Base-by-base conservation (phyloP, 2,329 filamentous ascomycete species). In the Verticillium albo-atrum region DNA sequence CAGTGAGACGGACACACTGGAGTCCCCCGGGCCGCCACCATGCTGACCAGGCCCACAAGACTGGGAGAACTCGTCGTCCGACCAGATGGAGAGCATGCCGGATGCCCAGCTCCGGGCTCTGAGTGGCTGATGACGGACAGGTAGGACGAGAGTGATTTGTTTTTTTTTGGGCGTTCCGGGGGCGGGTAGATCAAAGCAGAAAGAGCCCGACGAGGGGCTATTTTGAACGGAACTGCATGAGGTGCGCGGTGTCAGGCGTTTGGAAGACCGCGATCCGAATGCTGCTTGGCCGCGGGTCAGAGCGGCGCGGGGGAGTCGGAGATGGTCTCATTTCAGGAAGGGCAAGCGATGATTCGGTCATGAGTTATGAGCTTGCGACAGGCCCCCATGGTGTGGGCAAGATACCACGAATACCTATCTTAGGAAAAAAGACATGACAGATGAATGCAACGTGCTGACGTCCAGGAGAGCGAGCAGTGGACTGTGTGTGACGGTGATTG, bases 11-110 rank as follows among this genome's bases (percentile, higher is more conserved):
- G 71, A 69, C 52, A 75, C 72, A 60, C 67, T 71, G 54, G 69
- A 69, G 56, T 67, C 69, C 6, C 62, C 67, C 71, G 73, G 20
- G 42, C n/a, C 42, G 42, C n/a, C 42, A 23, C 42, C 9, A 23
- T 69, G 75, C 74, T 71, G 68, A 72, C 67, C 59, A 62, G 59
- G 53, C 58, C 60, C 55, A 63, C 60, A 71, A 83, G 82, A 84
- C 61, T 85, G 83, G 82, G 81, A 83, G 64, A 78, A 78, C 64
- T 85, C 70, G 53, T 85, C 83, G 54, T 86, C 83, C 6, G 83
- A 85, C 32, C 78, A 77, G 59, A 75, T 82, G 68, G 82, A 83
- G 59, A 78, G 78, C 62, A 69, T 82, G 57, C 74, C 75, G 47
- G 81, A 81, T 57, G 70, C 79, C 59, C 73, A 73, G 65, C 75